Percentiles rank a stretch among this genome's conserved stretches.
Conservation (phyloP, 495 filamentous ascomycete species). For the Lasiosphaeria ovina region DNA sequence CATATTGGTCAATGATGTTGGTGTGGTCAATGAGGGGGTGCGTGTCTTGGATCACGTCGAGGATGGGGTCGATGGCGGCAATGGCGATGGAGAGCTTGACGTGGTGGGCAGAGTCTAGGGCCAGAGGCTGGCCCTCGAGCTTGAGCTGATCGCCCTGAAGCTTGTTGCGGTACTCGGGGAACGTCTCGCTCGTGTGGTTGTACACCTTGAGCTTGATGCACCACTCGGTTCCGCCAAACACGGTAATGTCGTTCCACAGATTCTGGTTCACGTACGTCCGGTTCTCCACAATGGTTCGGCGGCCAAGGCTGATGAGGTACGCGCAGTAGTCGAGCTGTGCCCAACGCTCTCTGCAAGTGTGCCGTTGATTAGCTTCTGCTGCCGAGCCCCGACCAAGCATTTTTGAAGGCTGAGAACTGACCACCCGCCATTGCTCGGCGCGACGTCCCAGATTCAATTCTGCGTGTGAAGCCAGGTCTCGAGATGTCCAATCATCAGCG, state of each 20-base stretch:
- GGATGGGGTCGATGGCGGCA: not conserved
- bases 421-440: not conserved
- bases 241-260: not conserved
- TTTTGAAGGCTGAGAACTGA: not conserved
- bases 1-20: not conserved
- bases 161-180: not conserved
- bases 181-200: not conserved
- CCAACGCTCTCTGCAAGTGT: not conserved
- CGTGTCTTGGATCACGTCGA: not conserved
- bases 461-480: not conserved
- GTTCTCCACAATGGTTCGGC: not conserved
- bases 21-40: not conserved
- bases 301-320: not conserved
- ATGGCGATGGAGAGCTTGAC: not conserved
- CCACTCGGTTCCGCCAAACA: not conserved
- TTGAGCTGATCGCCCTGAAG: not conserved
- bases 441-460: not conserved
- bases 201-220: not conserved
- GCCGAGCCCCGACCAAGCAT: not conserved
- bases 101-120: not conserved
- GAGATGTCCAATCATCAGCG: not conserved
- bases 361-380: not conserved
- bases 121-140: not conserved
- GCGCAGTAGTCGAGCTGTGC: not conserved
- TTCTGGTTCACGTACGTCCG: not conserved